Base-by-base conservation (phyloP, 768 basidiomycete genomes). In the Termitomyces eurrhizus region DNA sequence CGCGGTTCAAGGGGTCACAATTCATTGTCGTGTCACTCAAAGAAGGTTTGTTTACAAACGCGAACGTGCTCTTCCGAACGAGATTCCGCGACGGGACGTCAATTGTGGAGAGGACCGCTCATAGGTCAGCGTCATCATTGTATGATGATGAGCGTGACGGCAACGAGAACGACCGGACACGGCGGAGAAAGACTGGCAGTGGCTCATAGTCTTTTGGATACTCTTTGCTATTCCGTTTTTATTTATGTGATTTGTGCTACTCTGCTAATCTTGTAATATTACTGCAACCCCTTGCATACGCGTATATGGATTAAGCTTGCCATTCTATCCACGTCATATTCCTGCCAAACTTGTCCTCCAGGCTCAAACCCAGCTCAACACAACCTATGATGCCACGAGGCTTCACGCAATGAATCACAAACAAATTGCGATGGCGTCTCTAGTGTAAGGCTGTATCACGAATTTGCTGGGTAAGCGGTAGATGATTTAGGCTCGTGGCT, bases 11-110 rank as follows among this genome's bases (percentile, higher is more conserved):
- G 75, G 96, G 96, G 45, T 91, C 90, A 16, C 97, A 99, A 72
- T 99, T 98, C 76, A 97, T 98, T 68, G 97, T 98, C 53, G 96
- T 98, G 59, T 93, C 90, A 21, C 78, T 98, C 58, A 98, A 98
- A 74, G 97, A 98, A 68, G 96, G 96, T 6, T 79, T 98, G 49
- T 98, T 98, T 77, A 94, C 93, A 9, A 98, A 98, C 66, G 97
- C 96, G 42, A 98, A 99, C 68, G 95, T 95, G 13, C 78, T 98
- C 36, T 99, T 98, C 81, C 83, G 88, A 37, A 90, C 95, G 14
- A 84, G 91, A 56, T 98, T 98, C 80, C 81, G 93, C 35, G 95
- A 99, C 68, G 96, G 95, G 3, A 98, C 95, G 5, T 92, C 88
- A 26, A 80, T 96, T 56, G 93, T 96, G 29, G 92, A 96, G 70